Evolutionary conservation across 2,329 filamentous ascomycete species (phyloP), one percentile per base, ranked within the genome.

Genomic region (Keithomyces neogunnii): DNA sequence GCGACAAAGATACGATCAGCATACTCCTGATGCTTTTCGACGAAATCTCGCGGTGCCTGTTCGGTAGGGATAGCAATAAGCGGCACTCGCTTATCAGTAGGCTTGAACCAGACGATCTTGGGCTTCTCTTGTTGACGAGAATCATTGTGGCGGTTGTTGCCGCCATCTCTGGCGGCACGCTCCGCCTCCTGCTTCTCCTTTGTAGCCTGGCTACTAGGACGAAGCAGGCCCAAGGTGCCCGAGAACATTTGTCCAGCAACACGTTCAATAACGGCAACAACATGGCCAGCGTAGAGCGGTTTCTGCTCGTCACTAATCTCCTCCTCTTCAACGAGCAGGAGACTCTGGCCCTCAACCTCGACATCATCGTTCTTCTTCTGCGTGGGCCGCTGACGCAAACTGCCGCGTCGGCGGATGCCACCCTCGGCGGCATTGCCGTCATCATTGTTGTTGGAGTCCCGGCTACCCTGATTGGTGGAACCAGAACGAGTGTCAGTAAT

Each of bases 321-420:
- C 67, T 99, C 93, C 66, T 99, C 93, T 65, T 99, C 93, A 57
- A 97, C 93, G 19, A 99, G 82, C 28, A 99, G 84, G 52, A 99
- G 79, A 67, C 92, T 97, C 70, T 99, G 93, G 30, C 93, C 93
- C 68, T 99, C 93, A 31, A 99, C 93, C 70, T 99, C 93, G 30
- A 99, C 93, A 67, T 99, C 93, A 60, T 99, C 93, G 57, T 99
- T 99, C 82, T 99, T 99, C 84, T 99, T 99, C 72, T 99, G 93
- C 0, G 92, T 97, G 7, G 93, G 93, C 50, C 93, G 87, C 74
- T 97, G 93, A 63, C 93, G 86, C 60, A 99, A 81, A 79, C 92
- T 97, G 59, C 93, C 93, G 64, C 93, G 88, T 59, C 93, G 84
- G 60, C 92, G 88, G 57, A 99, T 84, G 54, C 91, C 89, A 62